Evolutionary conservation across 805 yeast species (phyloP).

Genomic region (Saccharomyces kudriavzevii): DNA sequence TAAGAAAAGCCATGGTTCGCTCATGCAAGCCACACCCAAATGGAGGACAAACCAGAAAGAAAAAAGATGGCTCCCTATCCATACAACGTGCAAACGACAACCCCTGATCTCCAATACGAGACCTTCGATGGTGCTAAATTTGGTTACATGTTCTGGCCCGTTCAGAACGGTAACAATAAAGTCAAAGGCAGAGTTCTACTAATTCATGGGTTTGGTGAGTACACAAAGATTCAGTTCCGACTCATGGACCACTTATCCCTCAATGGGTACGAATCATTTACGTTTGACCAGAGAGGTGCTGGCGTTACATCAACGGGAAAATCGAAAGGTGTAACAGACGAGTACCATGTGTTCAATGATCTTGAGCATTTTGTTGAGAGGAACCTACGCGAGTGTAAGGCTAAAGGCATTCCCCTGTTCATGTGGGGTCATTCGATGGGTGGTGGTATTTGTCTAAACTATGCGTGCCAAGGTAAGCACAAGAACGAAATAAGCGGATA

Average conservation of each 20-base stretch:
- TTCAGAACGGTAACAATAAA: background rate
- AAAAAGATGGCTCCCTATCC: slow-evolving; percentile 16
- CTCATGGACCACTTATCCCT: slow-evolving; percentile 44
- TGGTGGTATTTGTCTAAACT: slow-evolving; percentile 61
- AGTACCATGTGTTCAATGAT: slow-evolving; percentile 48
- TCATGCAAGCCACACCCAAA: background rate
- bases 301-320: slow-evolving; percentile 55
- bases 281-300: slow-evolving; percentile 71
- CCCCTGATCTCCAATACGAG: slow-evolving; percentile 19
- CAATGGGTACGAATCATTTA: slow-evolving; percentile 55
- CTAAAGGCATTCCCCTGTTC: slow-evolving; percentile 30
- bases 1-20: background rate
- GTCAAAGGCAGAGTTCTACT: slow-evolving; percentile 47
- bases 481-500: slow-evolving; percentile 40
- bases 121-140: slow-evolving; percentile 25
- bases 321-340: slow-evolving; percentile 49
- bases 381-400: slow-evolving; percentile 18
- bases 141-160: slow-evolving; percentile 26
- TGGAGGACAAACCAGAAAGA: background rate
- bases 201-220: slow-evolving; percentile 70
- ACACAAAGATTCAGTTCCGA: slow-evolving; percentile 40
- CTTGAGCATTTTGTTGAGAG: slow-evolving; percentile 42
- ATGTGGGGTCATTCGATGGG: slow-evolving; percentile 77
- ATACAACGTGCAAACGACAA: slow-evolving; percentile 14
- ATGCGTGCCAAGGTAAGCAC: slow-evolving; percentile 48